A percentile compares a stretch with the other conserved stretches of the same genome.
Conservation (phyloP, 345 rosid genomes). For the Noccaea caerulescens region DNA sequence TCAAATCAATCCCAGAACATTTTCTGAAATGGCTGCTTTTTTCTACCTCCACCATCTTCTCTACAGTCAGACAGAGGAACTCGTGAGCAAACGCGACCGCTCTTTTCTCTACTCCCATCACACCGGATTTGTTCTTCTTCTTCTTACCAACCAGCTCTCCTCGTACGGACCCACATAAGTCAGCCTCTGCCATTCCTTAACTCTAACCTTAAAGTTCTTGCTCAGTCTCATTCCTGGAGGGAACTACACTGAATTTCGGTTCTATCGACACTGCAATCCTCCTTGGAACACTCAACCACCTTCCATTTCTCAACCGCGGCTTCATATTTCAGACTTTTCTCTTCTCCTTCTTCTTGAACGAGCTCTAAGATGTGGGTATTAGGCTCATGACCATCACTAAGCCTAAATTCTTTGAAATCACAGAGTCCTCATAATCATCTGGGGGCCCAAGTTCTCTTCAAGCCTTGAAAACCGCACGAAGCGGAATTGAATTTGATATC, state of each 20-base stretch:
- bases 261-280: constrained; percentile 55
- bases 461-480: constrained; percentile 82
- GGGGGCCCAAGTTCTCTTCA: constrained; percentile 97
- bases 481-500: constrained; percentile 66
- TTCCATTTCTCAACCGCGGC: constrained; percentile 85
- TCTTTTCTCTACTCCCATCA: constrained; percentile 64
- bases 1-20: constrained; percentile 77
- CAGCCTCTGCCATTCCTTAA: constrained; percentile 78
- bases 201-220: constrained; percentile 73
- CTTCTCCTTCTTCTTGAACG: constrained; percentile 50
- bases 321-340: constrained; percentile 38
- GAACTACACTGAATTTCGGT: constrained; percentile 58
- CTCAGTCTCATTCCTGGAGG: constrained; percentile 89
- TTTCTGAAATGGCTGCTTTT: constrained; percentile 91
- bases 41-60: constrained; percentile 92
- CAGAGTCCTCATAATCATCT: constrained; percentile 89
- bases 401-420: constrained; percentile 61
- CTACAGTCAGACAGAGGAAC: constrained; percentile 80
- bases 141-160: constrained; percentile 55
- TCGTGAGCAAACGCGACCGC: constrained; percentile 81
- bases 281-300: constrained; percentile 65
- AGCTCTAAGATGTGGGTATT: constrained; percentile 73
- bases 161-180: constrained; percentile 80
- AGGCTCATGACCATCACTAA: constrained; percentile 64
- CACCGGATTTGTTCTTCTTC: constrained; percentile 53